Conservation (phyloP, 345 rosid species). For the Mallotus nudiflorus region DNA sequence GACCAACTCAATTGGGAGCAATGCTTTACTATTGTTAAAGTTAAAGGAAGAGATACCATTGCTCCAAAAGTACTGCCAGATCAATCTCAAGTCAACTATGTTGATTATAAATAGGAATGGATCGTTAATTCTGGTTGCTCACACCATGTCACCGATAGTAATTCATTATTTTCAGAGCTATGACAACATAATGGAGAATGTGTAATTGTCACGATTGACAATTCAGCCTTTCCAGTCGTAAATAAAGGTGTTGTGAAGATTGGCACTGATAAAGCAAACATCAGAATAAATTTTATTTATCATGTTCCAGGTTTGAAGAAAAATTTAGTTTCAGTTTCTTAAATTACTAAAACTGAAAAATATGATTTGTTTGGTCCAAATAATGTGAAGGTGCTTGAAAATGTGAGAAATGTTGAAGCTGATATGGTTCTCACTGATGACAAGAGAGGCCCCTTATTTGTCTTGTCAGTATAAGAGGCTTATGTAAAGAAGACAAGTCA, state of each 20-base stretch:
- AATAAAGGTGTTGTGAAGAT: neutral
- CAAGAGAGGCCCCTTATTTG: slow-evolving; percentile 10
- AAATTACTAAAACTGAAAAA: too few species aligned
- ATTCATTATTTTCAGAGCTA: neutral
- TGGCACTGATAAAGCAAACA: slow-evolving; percentile 12
- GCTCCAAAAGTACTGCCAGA: too few species aligned
- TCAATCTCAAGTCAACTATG: neutral
- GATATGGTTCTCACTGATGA: slow-evolving; percentile 8
- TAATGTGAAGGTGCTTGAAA: too few species aligned
- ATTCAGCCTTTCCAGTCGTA: neutral
- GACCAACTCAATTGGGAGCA: too few species aligned
- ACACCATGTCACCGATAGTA: neutral
- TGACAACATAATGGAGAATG: neutral
- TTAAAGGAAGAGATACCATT: neutral
- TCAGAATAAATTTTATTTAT: slow-evolving; percentile 14
- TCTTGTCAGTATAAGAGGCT: slow-evolving; percentile 6
- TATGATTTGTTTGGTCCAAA: slow-evolving; percentile 19
- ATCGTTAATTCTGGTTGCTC: slow-evolving; percentile 1
- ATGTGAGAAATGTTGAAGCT: neutral
- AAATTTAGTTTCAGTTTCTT: too few species aligned
- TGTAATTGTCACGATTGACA: too few species aligned
- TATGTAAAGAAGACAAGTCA: slow-evolving; percentile 20
- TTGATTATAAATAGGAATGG: too few species aligned
- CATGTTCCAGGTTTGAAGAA: too few species aligned
- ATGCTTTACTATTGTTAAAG: neutral